Conservation (phyloP, 2,329 filamentous ascomycete species). For the Teratosphaeria zuluensis region DNA sequence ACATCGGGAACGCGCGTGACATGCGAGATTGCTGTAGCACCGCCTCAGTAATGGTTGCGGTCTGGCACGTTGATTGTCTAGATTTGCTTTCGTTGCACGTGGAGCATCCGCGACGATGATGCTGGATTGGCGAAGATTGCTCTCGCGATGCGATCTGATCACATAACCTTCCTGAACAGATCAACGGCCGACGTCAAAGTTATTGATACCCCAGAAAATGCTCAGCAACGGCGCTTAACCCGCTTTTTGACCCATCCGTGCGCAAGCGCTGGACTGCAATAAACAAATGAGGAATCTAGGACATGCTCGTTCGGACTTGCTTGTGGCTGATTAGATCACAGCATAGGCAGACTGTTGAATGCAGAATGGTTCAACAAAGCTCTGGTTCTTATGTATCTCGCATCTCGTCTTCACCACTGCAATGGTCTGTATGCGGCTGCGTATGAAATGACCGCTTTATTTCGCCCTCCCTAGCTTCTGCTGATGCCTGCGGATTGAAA, state of each 20-base stretch:
- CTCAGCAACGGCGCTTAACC: not conserved
- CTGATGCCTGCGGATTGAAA: not conserved
- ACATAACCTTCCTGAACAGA: not conserved
- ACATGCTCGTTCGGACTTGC: not conserved
- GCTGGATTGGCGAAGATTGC: not conserved
- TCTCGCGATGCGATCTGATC: not conserved
- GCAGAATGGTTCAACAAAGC: not conserved
- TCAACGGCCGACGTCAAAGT: not conserved
- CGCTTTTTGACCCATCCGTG: not conserved
- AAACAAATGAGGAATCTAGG: not conserved
- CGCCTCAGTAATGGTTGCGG: not conserved
- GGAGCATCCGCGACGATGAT: not conserved
- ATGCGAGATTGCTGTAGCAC: not conserved
- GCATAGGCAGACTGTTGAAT: not conserved
- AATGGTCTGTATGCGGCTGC: no score
- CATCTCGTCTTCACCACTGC: not conserved
- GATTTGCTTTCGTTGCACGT: not conserved
- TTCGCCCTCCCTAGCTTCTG: not conserved
- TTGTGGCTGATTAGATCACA: not conserved
- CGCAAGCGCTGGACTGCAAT: not conserved
- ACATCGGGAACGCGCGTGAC: not conserved
- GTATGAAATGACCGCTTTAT: not conserved
- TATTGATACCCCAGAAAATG: not conserved
- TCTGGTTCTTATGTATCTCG: not conserved
- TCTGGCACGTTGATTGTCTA: not conserved